phyloP scores from a whole-genome alignment of 2,329 filamentous ascomycete genomes.

The Rutstroemia sp. region DNA sequence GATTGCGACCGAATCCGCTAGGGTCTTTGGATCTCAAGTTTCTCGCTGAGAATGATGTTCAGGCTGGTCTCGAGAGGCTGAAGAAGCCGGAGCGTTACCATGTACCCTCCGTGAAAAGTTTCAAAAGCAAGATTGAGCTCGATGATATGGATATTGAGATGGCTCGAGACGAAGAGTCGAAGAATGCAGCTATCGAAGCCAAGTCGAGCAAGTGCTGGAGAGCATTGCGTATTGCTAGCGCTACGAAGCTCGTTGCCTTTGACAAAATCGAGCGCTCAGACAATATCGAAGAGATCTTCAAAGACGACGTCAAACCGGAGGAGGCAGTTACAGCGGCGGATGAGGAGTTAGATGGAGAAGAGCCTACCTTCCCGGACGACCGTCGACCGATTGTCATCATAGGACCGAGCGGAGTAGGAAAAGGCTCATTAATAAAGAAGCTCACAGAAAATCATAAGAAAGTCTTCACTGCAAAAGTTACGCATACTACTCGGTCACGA shows the following conservation, averaged over 20 bases:
- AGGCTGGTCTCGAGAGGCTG: slow-evolving; percentile 59
- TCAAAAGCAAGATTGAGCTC: slow-evolving; percentile 65
- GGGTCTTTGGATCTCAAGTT: slow-evolving; percentile 73
- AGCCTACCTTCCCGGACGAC: slow-evolving; percentile 38
- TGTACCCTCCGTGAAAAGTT: slow-evolving; percentile 62
- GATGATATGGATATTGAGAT: slow-evolving; percentile 85
- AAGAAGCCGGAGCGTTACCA: slow-evolving; percentile 57
- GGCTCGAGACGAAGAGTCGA: slow-evolving; percentile 54
- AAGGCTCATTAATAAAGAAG: slow-evolving; percentile 54
- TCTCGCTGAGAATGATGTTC: slow-evolving; percentile 57
- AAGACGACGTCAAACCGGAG: slow-evolving; percentile 36
- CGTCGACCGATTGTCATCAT: slow-evolving; percentile 57
- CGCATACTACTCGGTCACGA: slow-evolving; percentile 46
- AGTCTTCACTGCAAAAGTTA: slow-evolving; percentile 53
- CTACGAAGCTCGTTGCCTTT: slow-evolving; percentile 66
- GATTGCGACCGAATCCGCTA: slow-evolving; percentile 59
- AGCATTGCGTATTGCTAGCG: slow-evolving; percentile 72
- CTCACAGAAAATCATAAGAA: slow-evolving; percentile 57
- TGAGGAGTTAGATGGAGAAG: slow-evolving; percentile 31
- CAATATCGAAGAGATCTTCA: slow-evolving; percentile 54
- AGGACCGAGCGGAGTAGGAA: slow-evolving; percentile 54
- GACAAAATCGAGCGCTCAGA: slow-evolving; percentile 83
- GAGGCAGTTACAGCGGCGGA: slow-evolving; percentile 27
- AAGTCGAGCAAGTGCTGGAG: slow-evolving; percentile 91
- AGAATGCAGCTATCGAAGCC: slow-evolving; percentile 53